Percentiles rank a stretch among this genome's conserved stretches.
Evolutionary conservation across 2,329 filamentous ascomycete genomes (phyloP).

Genomic region (Fusarium vanettenii): DNA sequence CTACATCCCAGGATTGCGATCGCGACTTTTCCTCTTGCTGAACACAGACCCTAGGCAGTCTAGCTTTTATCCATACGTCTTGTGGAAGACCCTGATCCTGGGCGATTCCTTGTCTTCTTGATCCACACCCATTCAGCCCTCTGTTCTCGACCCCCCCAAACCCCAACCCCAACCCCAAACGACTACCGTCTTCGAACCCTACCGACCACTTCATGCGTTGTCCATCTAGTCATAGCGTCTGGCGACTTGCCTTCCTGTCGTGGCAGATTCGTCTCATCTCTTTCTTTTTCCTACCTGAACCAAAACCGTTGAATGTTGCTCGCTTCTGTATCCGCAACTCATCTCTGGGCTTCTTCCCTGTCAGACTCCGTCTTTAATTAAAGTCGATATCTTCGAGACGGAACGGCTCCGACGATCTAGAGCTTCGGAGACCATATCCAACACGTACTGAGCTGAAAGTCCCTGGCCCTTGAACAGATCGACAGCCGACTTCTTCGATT

Average conservation of each 20-base stretch:
- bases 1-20: slow-evolving; percentile 17
- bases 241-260: slow-evolving; percentile 36
- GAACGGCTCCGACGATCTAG: slow-evolving; percentile 30
- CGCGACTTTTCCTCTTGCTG: slow-evolving; percentile 15
- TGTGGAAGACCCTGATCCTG: slow-evolving; percentile 32
- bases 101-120: slow-evolving; percentile 30
- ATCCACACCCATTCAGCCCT: slow-evolving; percentile 44
- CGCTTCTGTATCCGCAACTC: slow-evolving; percentile 26
- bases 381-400: slow-evolving; percentile 23
- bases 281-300: slow-evolving; percentile 34
- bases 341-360: slow-evolving; percentile 19
- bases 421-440: slow-evolving; percentile 24
- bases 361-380: slow-evolving; percentile 19
- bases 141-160: slow-evolving; percentile 32
- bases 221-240: slow-evolving; percentile 42
- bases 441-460: slow-evolving; percentile 17
- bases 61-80: slow-evolving; percentile 15
- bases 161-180: slow-evolving; percentile 44
- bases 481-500: slow-evolving; percentile 37
- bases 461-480: slow-evolving; percentile 34
- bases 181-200: slow-evolving; percentile 46
- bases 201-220: slow-evolving; percentile 43
- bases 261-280: slow-evolving; percentile 46
- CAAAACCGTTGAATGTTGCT: slow-evolving; percentile 26
- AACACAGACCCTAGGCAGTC: slow-evolving; percentile 15